Base-by-base conservation (phyloP, 2,329 filamentous ascomycete genomes). In the Domatiomyces catenatus region DNA sequence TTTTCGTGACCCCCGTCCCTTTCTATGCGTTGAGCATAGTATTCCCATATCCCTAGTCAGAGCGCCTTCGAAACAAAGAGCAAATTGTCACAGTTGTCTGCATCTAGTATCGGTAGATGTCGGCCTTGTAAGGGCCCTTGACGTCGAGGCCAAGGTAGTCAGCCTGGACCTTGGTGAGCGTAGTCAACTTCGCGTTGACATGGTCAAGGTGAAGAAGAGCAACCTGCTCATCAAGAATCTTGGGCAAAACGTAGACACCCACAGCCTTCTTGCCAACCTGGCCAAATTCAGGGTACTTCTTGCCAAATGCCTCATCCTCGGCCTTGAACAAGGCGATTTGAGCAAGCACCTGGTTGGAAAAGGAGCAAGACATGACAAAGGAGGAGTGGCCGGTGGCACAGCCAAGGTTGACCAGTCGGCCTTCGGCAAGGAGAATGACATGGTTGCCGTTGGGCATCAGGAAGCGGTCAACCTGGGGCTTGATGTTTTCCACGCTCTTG, bases 301-400 rank as follows among this genome's bases (percentile, higher is more conserved):
- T 75, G 72, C 83, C 80, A 70, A 94, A 98, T 52, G 75, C 83
- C 68, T 79, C 79, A 69, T 96, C 89, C 64, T 83, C 77, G 65
- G 81, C 83, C 84, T 96, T 96, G 85, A 74, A 98, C 66, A 98
- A 77, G 77, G 94, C 84, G 75, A 98, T 96, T 79, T 98, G 92
- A 61, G 92, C 92, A 70, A 98, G 86, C 64, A 96, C 92, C 80
- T 98, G 92, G 84, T 98, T 98, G 80, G 89, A 94, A 84, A 98
- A 98, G 59, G 90, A 96, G 84, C 92, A 98, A 64, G 89, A 95
- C 92, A 98, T 96, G 78, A 98, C 92, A 73, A 98, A 98, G 49
- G 90, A 96, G 62, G 89, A 94, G 84, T 98, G 92, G 62, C 92
- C 92, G 59, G 92, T 98, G 68, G 92, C 92, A 74, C 92, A 98